Conservation (phyloP, 345 rosid genomes). For the Orychophragmus violaceus region DNA sequence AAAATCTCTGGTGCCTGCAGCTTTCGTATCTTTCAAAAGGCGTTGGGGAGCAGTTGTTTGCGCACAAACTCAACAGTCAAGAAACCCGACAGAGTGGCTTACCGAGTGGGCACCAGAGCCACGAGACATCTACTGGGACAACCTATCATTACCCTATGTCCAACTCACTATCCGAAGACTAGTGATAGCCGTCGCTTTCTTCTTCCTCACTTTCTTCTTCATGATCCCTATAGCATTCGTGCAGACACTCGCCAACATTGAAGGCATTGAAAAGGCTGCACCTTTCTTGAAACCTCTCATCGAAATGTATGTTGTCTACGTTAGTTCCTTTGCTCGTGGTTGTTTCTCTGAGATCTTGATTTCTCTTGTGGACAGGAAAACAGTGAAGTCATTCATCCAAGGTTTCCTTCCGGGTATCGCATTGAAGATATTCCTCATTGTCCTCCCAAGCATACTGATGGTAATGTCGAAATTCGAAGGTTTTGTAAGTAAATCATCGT, state of each 20-base stretch:
- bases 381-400: constrained; percentile 74
- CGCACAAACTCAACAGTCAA: constrained; percentile 87
- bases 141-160: constrained; percentile 84
- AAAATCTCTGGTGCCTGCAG: constrained; percentile 58
- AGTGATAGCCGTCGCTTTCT: constrained; percentile 54
- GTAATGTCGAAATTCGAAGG: constrained; percentile 98
- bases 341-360: background rate
- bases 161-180: constrained; percentile 73
- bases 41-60: constrained; percentile 95
- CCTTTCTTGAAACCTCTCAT: constrained; percentile 77
- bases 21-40: constrained; percentile 85
- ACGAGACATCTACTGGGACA: constrained; percentile 79
- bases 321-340: background rate
- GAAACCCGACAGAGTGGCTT: constrained; percentile 83
- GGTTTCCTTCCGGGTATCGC: constrained; percentile 98
- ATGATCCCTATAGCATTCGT: constrained; percentile 90
- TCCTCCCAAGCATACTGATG: constrained; percentile 83
- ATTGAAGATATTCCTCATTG: constrained; percentile 77
- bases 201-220: constrained; percentile 94
- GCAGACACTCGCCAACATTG: constrained; percentile 89
- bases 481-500: constrained; percentile 50
- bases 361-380: constrained; percentile 44
- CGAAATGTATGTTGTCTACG: too few relatives aligned
- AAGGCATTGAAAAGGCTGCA: constrained; percentile 74
- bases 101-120: constrained; percentile 99